These are phyloP conservation scores for Stellera chamaejasme DNA, from an alignment of 345 rosid genomes.

Conservation along the genomic window DNA sequence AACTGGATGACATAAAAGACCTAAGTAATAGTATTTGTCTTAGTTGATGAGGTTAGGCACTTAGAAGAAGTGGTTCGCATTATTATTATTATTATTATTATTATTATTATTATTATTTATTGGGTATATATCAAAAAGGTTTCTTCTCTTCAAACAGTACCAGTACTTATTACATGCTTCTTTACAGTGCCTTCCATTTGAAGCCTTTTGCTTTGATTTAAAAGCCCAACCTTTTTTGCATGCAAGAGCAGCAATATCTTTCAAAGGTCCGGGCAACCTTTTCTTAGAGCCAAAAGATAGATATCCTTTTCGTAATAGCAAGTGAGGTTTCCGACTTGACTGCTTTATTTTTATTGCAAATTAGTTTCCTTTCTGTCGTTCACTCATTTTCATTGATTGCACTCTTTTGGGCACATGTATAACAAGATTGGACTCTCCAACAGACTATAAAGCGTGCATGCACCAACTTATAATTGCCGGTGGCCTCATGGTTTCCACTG, in stretches of 20 bases:
- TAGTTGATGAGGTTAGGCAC: background rate
- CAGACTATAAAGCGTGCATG: conserved; percentile 31
- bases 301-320: conserved; percentile 19
- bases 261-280: conserved; percentile 6
- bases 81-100: no score
- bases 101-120: no score
- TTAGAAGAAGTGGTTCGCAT: no score
- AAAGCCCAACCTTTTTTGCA: no score
- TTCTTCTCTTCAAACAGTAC: background rate
- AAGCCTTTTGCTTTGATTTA: background rate
- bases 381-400: no score
- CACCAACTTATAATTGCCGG: conserved; percentile 19
- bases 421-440: conserved; percentile 30
- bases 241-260: no score
- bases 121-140: background rate
- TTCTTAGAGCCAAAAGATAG: conserved; percentile 12
- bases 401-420: conserved; percentile 1
- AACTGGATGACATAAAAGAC: background rate
- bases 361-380: background rate
- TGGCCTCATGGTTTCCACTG: conserved; percentile 16
- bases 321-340: conserved; percentile 3
- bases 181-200: background rate
- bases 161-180: background rate
- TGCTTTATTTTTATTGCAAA: background rate
- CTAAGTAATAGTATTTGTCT: background rate